A percentile compares a stretch with the other conserved stretches of the same genome.
Conservation (phyloP, 306 rosid genomes). For the Cicer yamashitae region DNA sequence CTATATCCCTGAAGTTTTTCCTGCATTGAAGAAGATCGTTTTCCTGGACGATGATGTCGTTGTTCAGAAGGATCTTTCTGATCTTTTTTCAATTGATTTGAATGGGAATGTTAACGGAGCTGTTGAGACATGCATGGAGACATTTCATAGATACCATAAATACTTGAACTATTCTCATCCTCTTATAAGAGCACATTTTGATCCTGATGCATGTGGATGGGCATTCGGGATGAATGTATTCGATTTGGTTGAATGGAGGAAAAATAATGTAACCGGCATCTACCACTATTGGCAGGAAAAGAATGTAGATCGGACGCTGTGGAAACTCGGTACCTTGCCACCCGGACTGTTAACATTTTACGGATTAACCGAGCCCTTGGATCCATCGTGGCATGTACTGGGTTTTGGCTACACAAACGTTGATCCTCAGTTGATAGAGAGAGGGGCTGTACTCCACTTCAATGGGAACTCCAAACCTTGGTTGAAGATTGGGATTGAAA, state of each 20-base stretch:
- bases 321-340: constrained; percentile 95
- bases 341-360: constrained; percentile 89
- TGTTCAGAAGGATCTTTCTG: constrained; percentile 83
- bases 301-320: constrained; percentile 79
- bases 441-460: constrained; percentile 85
- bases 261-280: constrained; percentile 84
- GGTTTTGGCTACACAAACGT: constrained; percentile 88
- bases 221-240: constrained; percentile 93
- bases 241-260: constrained; percentile 92
- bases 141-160: constrained; percentile 90
- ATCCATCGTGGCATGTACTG: constrained; percentile 80
- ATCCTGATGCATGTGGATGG: constrained; percentile 98
- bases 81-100: constrained; percentile 72
- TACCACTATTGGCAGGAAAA: constrained; percentile 94
- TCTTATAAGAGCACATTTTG: constrained; percentile 78
- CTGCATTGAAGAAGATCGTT: constrained; percentile 75
- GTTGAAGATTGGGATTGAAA: constrained; percentile 92
- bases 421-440: constrained; percentile 73
- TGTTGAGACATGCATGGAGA: constrained; percentile 96
- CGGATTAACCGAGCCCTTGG: constrained; percentile 85
- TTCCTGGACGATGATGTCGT: constrained; percentile 89
- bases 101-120: constrained; percentile 87
- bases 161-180: constrained; percentile 89
- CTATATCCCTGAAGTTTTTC: constrained; percentile 91
- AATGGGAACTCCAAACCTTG: constrained; percentile 95